phyloP scores from a whole-genome alignment of 352 stramenopile species.

The Globisporangium carolinianum region DNA sequence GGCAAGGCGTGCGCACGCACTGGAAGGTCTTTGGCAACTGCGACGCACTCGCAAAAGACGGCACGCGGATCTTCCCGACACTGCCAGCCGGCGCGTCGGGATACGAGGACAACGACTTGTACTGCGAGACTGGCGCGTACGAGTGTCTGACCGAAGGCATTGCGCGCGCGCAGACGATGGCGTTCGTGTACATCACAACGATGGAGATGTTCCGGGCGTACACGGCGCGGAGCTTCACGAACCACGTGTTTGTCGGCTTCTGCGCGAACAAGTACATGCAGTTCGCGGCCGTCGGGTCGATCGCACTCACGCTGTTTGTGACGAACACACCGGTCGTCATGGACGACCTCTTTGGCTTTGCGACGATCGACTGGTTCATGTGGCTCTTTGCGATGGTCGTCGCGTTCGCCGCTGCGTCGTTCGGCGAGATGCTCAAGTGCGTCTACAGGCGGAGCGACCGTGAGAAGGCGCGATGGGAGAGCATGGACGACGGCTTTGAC shows the following conservation, averaged over 20 bases:
- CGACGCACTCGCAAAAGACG: conserved; percentile 27
- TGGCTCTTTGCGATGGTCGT: conserved; percentile 31
- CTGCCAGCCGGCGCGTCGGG: conserved; percentile 19
- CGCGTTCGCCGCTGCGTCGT: conserved; percentile 21
- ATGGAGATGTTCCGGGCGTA: conserved; percentile 44
- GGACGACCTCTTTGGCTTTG: conserved; percentile 35
- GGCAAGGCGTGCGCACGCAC: conserved; percentile 35
- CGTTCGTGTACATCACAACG: conserved; percentile 40
- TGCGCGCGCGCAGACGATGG: conserved; percentile 34
- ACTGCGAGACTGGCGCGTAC: conserved; percentile 61
- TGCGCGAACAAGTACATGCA: conserved; percentile 39
- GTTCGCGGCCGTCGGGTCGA: conserved; percentile 26
- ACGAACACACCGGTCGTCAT: conserved; percentile 28
- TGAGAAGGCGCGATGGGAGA: conserved; percentile 18
- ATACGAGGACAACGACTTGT: conserved; percentile 31
- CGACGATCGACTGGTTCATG: conserved; percentile 33
- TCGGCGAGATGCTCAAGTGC: conserved; percentile 36
- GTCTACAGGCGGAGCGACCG: conserved; percentile 29
- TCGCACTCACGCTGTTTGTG: conserved; percentile 28
- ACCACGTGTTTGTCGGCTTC: conserved; percentile 29
- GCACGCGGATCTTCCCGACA: conserved; percentile 43
- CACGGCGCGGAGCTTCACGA: conserved; percentile 39
- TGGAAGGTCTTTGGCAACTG: conserved; percentile 63
- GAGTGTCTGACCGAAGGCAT: conserved; percentile 34
- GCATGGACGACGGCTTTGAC: conserved; percentile 31